These are phyloP conservation scores for Psidium guajava DNA, from an alignment of 345 rosid genomes.

Conservation along the genomic window DNA sequence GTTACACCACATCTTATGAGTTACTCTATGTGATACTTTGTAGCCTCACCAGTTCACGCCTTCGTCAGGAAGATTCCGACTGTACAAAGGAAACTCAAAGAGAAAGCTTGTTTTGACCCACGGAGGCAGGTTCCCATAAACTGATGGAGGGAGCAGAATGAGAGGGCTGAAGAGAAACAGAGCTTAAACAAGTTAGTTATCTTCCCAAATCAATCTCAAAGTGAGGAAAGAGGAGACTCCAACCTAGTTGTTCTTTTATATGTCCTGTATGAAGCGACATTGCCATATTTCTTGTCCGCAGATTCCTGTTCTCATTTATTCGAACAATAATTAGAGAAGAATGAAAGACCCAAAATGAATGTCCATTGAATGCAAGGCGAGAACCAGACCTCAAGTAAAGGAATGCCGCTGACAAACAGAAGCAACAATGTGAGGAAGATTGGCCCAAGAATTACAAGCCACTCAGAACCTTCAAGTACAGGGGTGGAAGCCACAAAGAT, in stretches of 20 bases:
- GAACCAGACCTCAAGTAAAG: constrained; percentile 76
- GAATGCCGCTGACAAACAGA: constrained; percentile 82
- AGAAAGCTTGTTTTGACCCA: constrained; percentile 63
- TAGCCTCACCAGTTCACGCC: constrained; percentile 48
- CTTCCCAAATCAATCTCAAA: background rate
- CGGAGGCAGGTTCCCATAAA: constrained; percentile 54
- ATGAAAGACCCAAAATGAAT: background rate
- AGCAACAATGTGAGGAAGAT: constrained; percentile 72
- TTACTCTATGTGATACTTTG: background rate
- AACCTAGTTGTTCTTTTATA: constrained; percentile 81
- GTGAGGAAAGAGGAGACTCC: background rate
- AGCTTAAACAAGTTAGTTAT: background rate
- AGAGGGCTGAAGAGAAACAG: constrained; percentile 54
- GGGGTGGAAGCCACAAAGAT: constrained; percentile 67
- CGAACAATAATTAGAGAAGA: background rate
- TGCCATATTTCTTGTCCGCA: constrained; percentile 76
- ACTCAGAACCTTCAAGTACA: constrained; percentile 64
- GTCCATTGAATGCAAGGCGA: background rate
- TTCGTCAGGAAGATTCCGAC: constrained; percentile 56
- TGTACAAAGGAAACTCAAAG: constrained; percentile 71
- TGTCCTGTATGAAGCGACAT: constrained; percentile 40
- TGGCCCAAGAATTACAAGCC: constrained; percentile 81
- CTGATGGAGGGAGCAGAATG: constrained; percentile 50
- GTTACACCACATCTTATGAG: background rate
- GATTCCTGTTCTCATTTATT: constrained; percentile 40